These are phyloP conservation scores for Gypsophila paniculata DNA, from an alignment of 179 eudicot species.

Conservation along the genomic window DNA sequence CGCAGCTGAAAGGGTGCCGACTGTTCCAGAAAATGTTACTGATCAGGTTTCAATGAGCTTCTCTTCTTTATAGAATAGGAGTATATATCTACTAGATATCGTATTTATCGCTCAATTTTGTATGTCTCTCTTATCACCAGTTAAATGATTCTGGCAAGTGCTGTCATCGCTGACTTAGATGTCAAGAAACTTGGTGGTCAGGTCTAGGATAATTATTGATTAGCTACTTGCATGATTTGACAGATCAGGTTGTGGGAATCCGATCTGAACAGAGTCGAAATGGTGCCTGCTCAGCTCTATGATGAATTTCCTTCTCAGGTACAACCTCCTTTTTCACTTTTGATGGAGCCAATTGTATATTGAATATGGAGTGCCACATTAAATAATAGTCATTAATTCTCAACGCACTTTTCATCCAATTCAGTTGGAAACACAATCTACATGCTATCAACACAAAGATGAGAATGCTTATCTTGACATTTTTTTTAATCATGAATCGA, in stretches of 20 bases:
- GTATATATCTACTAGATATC: neutral
- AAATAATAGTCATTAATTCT: no score
- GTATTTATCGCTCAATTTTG: neutral
- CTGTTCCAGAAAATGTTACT: conserved; percentile 96
- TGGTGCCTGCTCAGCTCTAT: conserved; percentile 60
- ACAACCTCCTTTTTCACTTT: neutral
- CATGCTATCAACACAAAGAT: no score
- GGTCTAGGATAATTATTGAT: conserved; percentile 16
- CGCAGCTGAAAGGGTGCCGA: conserved; percentile 71
- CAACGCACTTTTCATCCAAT: no score
- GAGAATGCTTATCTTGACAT: neutral
- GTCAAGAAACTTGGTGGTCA: neutral
- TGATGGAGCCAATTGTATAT: neutral
- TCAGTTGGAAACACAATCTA: neutral
- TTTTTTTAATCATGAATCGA: neutral
- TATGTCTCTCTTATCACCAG: neutral
- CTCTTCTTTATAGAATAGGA: neutral
- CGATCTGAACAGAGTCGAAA: conserved; percentile 82
- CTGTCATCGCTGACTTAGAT: neutral
- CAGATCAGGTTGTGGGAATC: conserved; percentile 99
- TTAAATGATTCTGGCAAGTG: neutral
- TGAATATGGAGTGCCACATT: no score
- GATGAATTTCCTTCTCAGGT: conserved; percentile 86
- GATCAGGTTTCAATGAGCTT: conserved; percentile 60
- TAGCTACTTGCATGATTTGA: conserved; percentile 15